Evolutionary conservation across 1,139 yeast species (phyloP), one percentile per base, ranked within the genome.

Genomic region (Lodderomyces theae): DNA sequence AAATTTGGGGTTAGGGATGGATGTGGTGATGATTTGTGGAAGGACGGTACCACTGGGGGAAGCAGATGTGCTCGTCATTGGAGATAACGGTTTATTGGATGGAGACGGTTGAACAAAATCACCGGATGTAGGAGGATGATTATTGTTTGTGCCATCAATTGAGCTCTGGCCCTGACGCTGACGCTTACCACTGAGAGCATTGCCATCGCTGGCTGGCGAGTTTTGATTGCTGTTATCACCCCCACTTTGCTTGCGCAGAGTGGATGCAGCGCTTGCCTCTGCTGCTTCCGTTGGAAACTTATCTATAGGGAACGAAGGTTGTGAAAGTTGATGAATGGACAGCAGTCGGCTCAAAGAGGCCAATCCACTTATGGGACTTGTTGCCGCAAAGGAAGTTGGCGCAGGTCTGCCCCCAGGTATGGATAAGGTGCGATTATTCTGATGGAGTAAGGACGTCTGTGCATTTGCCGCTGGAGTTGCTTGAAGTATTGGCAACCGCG

Each of bases 1-100:
- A 62, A 80, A 82, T 50, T 69, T 69, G 3, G 75, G 72, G 45
- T 68, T 66, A 2, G 66, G 59, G 25, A 66, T 51, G 45, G 56
- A 61, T 13, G 72, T 67, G 23, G 69, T 63, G 13, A 35, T 26
- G 22, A 38, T 38, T 8, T 31, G 36, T n/a, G 19, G 36, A 25
- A 32, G 33, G 10, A 29, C 24, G 19, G 17, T 31, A 5, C 24
- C 23, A 25, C 19, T 34, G 6, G 35, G 40, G 10, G 35, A 30
- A 13, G 35, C 29, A 4, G 38, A 16, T 25, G 34, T 21, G 16
- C 28, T 28, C 16, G 35, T 35, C 22, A 35, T n/a, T 21, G 39
- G 38, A 12, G 30, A 25, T 31, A 34, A 7, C 6, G 37, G 37
- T 17, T 34, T 35, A 28, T 28, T 28, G 9, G 36, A 21, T 10